These are phyloP conservation scores for Halophytophthora polymorphica DNA, from an alignment of 352 stramenopile genomes.

Conservation along the genomic window DNA sequence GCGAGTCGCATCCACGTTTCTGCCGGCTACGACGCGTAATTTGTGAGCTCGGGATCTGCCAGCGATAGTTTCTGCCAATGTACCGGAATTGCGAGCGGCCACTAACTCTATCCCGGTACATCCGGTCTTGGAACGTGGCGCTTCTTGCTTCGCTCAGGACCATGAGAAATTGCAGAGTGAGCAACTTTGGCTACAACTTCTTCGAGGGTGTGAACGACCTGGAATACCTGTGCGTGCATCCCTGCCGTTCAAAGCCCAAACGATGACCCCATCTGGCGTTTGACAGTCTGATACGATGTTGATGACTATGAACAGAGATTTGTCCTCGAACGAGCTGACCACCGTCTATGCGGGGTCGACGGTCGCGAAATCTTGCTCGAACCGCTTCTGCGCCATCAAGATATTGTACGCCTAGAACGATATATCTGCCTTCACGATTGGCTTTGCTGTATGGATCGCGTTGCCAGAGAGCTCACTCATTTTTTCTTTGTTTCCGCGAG, in stretches of 20 bases:
- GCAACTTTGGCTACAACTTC: slow-evolving; percentile 34
- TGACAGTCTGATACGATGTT: background rate
- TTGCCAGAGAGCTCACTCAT: background rate
- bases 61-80: background rate
- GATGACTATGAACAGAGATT: slow-evolving; percentile 22
- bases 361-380: slow-evolving; percentile 14
- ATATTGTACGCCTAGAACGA: slow-evolving; percentile 33
- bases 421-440: too few relatives aligned
- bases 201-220: slow-evolving; percentile 25
- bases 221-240: slow-evolving; percentile 27
- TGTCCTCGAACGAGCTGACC: slow-evolving; percentile 38
- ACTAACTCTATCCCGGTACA: too few relatives aligned
- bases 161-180: slow-evolving; percentile 41
- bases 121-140: too few relatives aligned
- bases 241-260: background rate
- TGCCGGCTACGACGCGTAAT: slow-evolving; percentile 23
- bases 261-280: background rate
- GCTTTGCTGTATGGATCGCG: background rate
- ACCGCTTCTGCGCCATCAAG: slow-evolving; percentile 22
- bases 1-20: slow-evolving; percentile 19
- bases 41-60: slow-evolving; percentile 16
- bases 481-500: background rate
- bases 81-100: too few relatives aligned
- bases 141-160: too few relatives aligned
- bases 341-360: slow-evolving; percentile 30